A percentile compares a stretch with the other conserved stretches of the same genome.
Conservation (phyloP, 2,329 filamentous ascomycete genomes). For the Ascochyta clinopodiicola region DNA sequence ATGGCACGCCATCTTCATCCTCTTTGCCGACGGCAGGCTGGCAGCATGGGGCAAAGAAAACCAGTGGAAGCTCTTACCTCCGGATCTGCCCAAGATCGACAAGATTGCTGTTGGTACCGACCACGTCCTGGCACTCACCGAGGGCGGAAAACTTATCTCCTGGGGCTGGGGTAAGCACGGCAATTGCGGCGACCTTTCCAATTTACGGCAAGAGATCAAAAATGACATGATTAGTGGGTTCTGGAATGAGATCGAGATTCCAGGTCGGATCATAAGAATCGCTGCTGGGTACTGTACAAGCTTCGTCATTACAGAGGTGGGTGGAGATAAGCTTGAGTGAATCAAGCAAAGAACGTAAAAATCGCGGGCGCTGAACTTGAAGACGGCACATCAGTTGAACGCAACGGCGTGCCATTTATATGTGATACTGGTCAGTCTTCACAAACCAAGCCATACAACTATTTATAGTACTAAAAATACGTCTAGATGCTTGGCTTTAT, state of each 20-base stretch:
- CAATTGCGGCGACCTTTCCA: slow-evolving; percentile 72
- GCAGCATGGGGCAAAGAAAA: slow-evolving; percentile 83
- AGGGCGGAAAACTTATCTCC: slow-evolving; percentile 70
- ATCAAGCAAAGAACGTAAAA: not conserved
- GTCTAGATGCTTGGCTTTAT: not conserved
- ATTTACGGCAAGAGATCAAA: slow-evolving; percentile 19
- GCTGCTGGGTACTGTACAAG: slow-evolving; percentile 40
- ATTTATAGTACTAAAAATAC: not conserved
- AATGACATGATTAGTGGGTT: slow-evolving; percentile 40
- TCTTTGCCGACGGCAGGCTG: slow-evolving; percentile 66
- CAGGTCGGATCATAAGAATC: slow-evolving; percentile 29
- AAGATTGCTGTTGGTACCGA: slow-evolving; percentile 86
- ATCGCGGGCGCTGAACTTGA: not conserved
- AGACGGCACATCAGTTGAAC: not conserved
- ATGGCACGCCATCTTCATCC: slow-evolving; percentile 82
- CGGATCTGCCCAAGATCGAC: slow-evolving; percentile 63
- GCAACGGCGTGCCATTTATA: not conserved
- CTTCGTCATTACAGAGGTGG: slow-evolving; percentile 29
- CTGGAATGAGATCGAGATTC: slow-evolving; percentile 38
- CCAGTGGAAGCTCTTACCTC: slow-evolving; percentile 78
- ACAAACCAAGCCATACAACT: not conserved
- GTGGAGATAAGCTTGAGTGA: not conserved
- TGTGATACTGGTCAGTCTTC: not conserved
- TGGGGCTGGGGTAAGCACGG: slow-evolving; percentile 99
- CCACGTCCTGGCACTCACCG: slow-evolving; percentile 78